These are phyloP conservation scores for Brettanomyces bruxellensis DNA, from an alignment of 805 yeast genomes.

Conservation along the genomic window DNA sequence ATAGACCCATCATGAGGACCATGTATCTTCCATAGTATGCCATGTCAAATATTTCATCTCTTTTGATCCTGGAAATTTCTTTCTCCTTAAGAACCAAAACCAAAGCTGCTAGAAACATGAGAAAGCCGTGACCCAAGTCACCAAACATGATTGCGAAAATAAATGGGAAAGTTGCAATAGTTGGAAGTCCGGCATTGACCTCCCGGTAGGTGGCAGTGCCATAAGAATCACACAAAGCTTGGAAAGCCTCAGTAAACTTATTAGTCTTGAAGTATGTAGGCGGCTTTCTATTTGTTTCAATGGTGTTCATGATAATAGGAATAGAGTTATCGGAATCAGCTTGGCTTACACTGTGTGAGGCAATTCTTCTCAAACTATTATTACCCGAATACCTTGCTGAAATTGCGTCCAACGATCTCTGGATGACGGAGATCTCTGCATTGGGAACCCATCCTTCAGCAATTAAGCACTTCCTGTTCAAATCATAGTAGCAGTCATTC, in stretches of 20 bases:
- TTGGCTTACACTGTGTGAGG: slow-evolving; percentile 2
- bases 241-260: slow-evolving; percentile 90
- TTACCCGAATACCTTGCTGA: slow-evolving; percentile 16
- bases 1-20: slow-evolving; percentile 81
- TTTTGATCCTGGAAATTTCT: slow-evolving; percentile 53
- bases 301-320: slow-evolving; percentile 35
- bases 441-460: slow-evolving; percentile 73
- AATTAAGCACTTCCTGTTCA: slow-evolving; percentile 53
- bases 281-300: slow-evolving; percentile 77
- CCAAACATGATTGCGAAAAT: slow-evolving; percentile 99
- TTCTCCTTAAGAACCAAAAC: slow-evolving; percentile 66
- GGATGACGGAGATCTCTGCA: slow-evolving; percentile 39
- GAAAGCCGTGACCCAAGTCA: slow-evolving; percentile 92
- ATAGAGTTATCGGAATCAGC: slow-evolving; percentile 16
- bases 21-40: slow-evolving; percentile 91
- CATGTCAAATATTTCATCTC: slow-evolving; percentile 96
- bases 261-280: slow-evolving; percentile 95
- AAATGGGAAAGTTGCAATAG: slow-evolving; percentile 92
- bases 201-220: slow-evolving; percentile 91
- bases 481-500: slow-evolving; percentile 62
- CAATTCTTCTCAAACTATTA: background rate
- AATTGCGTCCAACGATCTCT: slow-evolving; percentile 34
- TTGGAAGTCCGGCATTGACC: slow-evolving; percentile 92
- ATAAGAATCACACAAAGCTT: slow-evolving; percentile 88
- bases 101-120: slow-evolving; percentile 67